phyloP scores from a whole-genome alignment of 2,329 filamentous ascomycete species.

The Xylariales sp. region DNA sequence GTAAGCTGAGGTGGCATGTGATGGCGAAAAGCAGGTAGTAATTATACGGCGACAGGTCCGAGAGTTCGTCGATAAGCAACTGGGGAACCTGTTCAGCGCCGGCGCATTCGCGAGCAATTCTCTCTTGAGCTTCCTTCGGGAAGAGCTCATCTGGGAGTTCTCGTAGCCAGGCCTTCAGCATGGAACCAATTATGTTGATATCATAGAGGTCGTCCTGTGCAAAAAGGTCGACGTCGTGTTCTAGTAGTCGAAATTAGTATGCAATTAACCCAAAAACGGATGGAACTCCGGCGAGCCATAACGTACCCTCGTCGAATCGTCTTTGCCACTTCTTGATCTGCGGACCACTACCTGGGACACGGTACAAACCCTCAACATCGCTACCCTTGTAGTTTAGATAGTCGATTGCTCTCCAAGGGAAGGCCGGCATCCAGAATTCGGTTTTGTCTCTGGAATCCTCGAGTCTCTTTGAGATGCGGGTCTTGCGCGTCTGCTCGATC shows the following conservation, averaged over 20 bases:
- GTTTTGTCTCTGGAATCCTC: conserved; percentile 91
- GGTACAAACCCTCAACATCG: conserved; percentile 89
- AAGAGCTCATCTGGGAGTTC: conserved; percentile 94
- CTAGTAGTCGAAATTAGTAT: conserved; percentile 34
- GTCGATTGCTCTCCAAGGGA: conserved; percentile 94
- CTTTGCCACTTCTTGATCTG: conserved; percentile 93
- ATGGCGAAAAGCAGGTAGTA: conserved; percentile 98
- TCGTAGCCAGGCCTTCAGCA: conserved; percentile 94
- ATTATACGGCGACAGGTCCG: conserved; percentile 91
- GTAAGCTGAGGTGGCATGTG: conserved; percentile 87
- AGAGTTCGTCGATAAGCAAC: conserved; percentile 83
- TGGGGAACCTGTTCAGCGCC: conserved; percentile 78
- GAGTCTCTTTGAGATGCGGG: conserved; percentile 83
- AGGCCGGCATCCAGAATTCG: conserved; percentile 97
- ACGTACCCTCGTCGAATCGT: conserved; percentile 76
- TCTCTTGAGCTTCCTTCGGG: conserved; percentile 76
- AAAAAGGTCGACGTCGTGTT: conserved; percentile 86
- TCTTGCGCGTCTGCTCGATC: conserved; percentile 83
- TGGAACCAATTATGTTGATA: conserved; percentile 92
- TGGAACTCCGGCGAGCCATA: background rate
- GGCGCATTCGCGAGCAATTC: conserved; percentile 73
- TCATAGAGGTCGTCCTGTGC: conserved; percentile 85
- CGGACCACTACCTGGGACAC: conserved; percentile 83
- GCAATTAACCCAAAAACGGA: background rate
- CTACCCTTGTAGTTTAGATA: conserved; percentile 93